phyloP scores from a whole-genome alignment of 225 moss, liverwort and hornwort species.

The Thuidium tamariscinum region DNA sequence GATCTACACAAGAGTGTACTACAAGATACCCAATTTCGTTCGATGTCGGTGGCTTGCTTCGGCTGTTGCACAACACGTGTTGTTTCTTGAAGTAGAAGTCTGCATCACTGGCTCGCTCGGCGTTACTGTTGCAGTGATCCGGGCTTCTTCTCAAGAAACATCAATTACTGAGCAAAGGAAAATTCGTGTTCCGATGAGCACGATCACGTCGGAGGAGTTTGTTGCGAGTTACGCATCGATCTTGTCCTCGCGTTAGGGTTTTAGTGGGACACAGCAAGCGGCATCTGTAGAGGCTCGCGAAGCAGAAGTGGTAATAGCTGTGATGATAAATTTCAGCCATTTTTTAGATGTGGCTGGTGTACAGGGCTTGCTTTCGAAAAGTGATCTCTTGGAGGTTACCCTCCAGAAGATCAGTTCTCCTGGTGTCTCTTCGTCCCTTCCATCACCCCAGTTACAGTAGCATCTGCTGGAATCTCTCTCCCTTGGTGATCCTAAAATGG shows the following conservation, averaged over 20 bases:
- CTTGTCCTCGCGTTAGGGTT: background rate
- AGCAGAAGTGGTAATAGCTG: background rate
- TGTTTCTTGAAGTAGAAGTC: slow-evolving; percentile 9
- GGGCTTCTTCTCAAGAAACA: background rate
- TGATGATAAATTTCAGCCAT: background rate
- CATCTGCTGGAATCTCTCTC: slow-evolving; percentile 31
- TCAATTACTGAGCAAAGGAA: background rate
- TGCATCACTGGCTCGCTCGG: background rate
- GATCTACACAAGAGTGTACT: background rate
- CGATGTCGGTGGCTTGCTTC: background rate
- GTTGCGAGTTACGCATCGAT: background rate
- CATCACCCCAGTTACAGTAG: background rate
- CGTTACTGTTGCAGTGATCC: background rate
- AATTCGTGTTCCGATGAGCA: background rate
- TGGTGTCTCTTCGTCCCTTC: slow-evolving; percentile 11
- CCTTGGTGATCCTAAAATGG: slow-evolving; percentile 10
- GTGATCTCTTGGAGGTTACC: background rate
- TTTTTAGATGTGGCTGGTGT: background rate
- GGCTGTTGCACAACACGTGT: background rate
- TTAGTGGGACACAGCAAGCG: background rate
- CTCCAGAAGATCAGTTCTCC: background rate
- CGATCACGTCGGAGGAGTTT: background rate
- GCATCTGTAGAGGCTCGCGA: background rate
- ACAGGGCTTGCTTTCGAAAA: background rate
- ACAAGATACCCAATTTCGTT: background rate